Evolutionary conservation across 768 basidiomycete genomes (phyloP).

Genomic region (Russula sp.): DNA sequence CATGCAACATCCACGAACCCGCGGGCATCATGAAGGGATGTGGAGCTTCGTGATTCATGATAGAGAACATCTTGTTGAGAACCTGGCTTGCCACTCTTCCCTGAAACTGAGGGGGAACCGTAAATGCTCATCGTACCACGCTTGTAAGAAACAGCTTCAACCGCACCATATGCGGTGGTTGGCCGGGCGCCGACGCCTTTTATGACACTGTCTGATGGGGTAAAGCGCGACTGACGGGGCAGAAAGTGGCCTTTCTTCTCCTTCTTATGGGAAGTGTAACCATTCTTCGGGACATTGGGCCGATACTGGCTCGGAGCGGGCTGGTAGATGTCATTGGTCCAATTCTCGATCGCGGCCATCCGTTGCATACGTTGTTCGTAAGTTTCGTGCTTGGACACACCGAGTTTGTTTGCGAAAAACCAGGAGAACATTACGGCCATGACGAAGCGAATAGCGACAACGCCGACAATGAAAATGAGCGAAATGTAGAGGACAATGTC

Average conservation of each 20-base stretch:
- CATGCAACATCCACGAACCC: constrained; percentile 64
- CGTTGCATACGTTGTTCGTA: constrained; percentile 89
- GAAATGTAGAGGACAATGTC: constrained; percentile 91
- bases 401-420: constrained; percentile 96
- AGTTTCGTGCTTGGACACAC: constrained; percentile 88
- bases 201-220: constrained; percentile 57
- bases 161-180: constrained; percentile 56
- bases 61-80: constrained; percentile 73
- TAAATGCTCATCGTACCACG: constrained; percentile 36
- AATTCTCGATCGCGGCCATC: constrained; percentile 86
- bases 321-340: constrained; percentile 93
- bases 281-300: constrained; percentile 77
- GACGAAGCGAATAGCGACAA: constrained; percentile 87
- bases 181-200: constrained; percentile 49
- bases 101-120: constrained; percentile 27
- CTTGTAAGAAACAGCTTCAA: constrained; percentile 57
- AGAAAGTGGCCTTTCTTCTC: constrained; percentile 53
- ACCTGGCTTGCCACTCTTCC: constrained; percentile 44
- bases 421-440: constrained; percentile 98
- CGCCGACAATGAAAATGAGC: constrained; percentile 94
- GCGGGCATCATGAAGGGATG: constrained; percentile 54
- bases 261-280: constrained; percentile 39
- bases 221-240: constrained; percentile 65
- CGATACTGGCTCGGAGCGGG: constrained; percentile 87
- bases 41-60: constrained; percentile 73